These are phyloP conservation scores for Chromosphaera perkinsii DNA, from an alignment of 208 protist genomes.

Conservation along the genomic window DNA sequence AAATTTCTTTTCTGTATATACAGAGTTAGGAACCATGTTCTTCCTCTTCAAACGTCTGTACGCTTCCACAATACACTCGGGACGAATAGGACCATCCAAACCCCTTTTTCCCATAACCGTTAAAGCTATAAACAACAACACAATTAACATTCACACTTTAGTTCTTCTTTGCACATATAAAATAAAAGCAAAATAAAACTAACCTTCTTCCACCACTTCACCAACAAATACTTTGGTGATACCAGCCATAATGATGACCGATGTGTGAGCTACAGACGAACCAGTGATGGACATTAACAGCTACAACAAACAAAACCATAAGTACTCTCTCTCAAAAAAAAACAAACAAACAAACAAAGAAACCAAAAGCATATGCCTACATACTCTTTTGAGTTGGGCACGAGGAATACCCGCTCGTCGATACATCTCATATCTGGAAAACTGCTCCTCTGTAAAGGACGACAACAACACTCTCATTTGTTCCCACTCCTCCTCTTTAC, in stretches of 20 bases:
- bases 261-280: background rate
- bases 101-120: too few relatives aligned
- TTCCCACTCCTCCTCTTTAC: too few relatives aligned
- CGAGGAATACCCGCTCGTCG: conserved; percentile 20
- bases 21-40: too few relatives aligned
- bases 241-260: conserved; percentile 20
- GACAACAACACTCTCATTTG: too few relatives aligned
- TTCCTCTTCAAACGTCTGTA: too few relatives aligned
- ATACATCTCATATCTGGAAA: conserved; percentile 10
- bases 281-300: background rate
- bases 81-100: too few relatives aligned
- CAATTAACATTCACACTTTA: too few relatives aligned
- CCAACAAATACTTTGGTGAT: conserved; percentile 17
- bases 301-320: background rate
- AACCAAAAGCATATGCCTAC: background rate
- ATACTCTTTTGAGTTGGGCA: conserved; percentile 7
- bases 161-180: too few relatives aligned
- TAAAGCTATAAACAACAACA: too few relatives aligned
- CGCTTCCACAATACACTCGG: too few relatives aligned
- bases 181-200: background rate
- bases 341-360: background rate
- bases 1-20: too few relatives aligned
- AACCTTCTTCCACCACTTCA: conserved; percentile 14
- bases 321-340: background rate
- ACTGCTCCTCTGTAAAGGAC: conserved; percentile 21